Conservation (phyloP, 1,284 basidiomycete species). For the Heimioporus retisporus region DNA sequence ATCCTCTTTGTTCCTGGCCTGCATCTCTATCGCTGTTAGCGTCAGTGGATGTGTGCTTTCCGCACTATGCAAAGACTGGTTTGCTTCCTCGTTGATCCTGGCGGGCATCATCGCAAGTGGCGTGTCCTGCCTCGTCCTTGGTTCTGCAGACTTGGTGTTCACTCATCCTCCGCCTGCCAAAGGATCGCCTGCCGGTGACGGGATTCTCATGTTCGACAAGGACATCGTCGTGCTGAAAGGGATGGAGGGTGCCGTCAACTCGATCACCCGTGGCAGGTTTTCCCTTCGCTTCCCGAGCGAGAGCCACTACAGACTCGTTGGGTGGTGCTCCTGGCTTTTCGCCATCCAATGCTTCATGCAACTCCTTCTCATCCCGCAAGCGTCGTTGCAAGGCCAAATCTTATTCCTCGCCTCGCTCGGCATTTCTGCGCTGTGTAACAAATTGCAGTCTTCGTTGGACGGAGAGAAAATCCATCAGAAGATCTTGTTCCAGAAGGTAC, state of each 20-base stretch:
- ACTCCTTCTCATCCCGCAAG: no score
- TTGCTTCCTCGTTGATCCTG: slow-evolving; percentile 38
- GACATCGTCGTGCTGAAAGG: slow-evolving; percentile 31
- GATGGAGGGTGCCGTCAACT: no score
- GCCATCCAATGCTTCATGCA: no score
- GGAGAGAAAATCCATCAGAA: slow-evolving; percentile 31
- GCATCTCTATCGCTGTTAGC: slow-evolving; percentile 29
- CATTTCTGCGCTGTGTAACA: slow-evolving; percentile 37
- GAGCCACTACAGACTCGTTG: no score
- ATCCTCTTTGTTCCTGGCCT: slow-evolving; percentile 11
- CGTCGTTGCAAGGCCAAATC: no score
- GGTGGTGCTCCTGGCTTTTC: no score
- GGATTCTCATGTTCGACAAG: slow-evolving; percentile 28
- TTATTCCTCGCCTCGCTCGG: no score
- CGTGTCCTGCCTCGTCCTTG: slow-evolving; percentile 35
- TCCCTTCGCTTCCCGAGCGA: no score
- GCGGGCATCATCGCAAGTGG: slow-evolving; percentile 42
- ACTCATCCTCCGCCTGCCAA: slow-evolving; percentile 31
- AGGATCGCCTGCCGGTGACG: slow-evolving; percentile 36
- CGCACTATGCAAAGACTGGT: slow-evolving; percentile 34
- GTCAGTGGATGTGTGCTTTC: slow-evolving; percentile 25
- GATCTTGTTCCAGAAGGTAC: slow-evolving; percentile 30
- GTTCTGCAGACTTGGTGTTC: slow-evolving; percentile 36
- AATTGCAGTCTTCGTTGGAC: slow-evolving; percentile 31
- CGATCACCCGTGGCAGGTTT: no score